These are phyloP conservation scores for Melastoma candidum DNA, from an alignment of 441 rosid genomes.

Conservation along the genomic window DNA sequence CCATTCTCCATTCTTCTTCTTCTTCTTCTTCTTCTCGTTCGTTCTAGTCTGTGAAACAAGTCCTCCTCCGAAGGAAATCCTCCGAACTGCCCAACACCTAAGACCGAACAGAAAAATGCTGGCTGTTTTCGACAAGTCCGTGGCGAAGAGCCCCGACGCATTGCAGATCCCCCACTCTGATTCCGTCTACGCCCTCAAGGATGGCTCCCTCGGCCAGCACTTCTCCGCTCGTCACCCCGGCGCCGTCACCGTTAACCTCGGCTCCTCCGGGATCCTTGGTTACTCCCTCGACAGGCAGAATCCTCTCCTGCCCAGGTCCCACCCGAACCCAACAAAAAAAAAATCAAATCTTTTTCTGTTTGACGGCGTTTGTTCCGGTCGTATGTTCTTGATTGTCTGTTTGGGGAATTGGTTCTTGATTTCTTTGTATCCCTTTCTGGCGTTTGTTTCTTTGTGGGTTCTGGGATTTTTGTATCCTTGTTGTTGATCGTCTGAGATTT, in stretches of 20 bases:
- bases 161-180: constrained; percentile 47
- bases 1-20: not conserved
- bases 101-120: constrained; percentile 31
- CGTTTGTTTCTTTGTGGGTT: not conserved
- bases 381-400: not conserved
- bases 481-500: too few species aligned
- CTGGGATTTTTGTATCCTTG: too few species aligned
- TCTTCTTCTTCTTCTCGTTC: not conserved
- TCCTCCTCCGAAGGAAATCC: too few species aligned
- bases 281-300: constrained; percentile 64
- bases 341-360: not conserved
- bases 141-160: constrained; percentile 79
- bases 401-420: not conserved
- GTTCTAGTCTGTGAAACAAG: too few species aligned
- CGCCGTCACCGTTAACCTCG: constrained; percentile 62
- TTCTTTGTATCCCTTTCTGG: not conserved
- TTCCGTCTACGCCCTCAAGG: constrained; percentile 45
- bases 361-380: not conserved
- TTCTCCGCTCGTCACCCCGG: constrained; percentile 43
- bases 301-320: constrained; percentile 79
- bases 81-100: too few species aligned
- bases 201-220: constrained; percentile 53
- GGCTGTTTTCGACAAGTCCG: constrained; percentile 78
- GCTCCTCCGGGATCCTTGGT: constrained; percentile 62
- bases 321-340: not conserved